Percentiles rank a stretch among this genome's conserved stretches.
phyloP scores from a whole-genome alignment of 73 alveolate species.

The Paramecium pentaurelia region DNA sequence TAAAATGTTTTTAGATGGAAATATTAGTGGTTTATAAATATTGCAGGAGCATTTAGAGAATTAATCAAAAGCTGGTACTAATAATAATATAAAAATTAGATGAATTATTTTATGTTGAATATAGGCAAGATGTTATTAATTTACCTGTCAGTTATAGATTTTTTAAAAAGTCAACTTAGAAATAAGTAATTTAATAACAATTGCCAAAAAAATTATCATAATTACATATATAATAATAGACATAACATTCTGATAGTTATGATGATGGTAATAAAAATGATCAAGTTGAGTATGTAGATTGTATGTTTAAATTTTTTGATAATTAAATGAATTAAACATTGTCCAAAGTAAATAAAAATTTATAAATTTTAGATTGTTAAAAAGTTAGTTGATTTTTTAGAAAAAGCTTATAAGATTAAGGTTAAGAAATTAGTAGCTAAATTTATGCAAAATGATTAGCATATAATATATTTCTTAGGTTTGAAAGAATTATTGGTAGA shows the following conservation, averaged over 20 bases:
- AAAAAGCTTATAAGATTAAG: slow-evolving; percentile 42
- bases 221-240: not conserved
- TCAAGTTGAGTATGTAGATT: not conserved
- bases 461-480: slow-evolving; percentile 12
- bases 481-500: slow-evolving; percentile 49
- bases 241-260: not conserved
- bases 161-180: slow-evolving; percentile 29
- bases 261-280: not conserved
- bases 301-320: slow-evolving; percentile 12
- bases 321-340: not conserved
- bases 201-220: not conserved
- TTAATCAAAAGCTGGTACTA: not conserved
- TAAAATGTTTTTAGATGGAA: slow-evolving; percentile 5
- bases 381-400: slow-evolving; percentile 41
- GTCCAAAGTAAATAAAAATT: not conserved
- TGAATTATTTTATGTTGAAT: slow-evolving; percentile 52
- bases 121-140: slow-evolving; percentile 43
- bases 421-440: slow-evolving; percentile 51
- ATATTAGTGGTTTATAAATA: not conserved
- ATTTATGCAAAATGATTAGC: slow-evolving; percentile 9
- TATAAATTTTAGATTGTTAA: not conserved
- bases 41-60: not conserved
- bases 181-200: not conserved
- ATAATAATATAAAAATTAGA: not conserved
- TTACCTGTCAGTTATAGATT: slow-evolving; percentile 39